These are phyloP conservation scores for Moricandia arvensis DNA, from an alignment of 345 rosid genomes.

Conservation along the genomic window DNA sequence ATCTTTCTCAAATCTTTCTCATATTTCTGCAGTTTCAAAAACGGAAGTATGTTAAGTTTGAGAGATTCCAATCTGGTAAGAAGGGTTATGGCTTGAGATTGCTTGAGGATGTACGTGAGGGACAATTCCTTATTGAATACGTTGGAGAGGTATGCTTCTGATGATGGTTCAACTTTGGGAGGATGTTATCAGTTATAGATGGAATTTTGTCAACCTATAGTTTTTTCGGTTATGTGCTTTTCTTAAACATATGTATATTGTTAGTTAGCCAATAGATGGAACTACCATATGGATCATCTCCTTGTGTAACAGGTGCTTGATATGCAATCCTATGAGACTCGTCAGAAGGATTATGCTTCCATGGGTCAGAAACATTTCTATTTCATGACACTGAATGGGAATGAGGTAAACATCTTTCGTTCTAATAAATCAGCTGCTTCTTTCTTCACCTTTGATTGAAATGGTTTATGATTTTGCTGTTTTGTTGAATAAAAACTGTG, in stretches of 20 bases:
- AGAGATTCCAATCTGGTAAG: slow-evolving; percentile 78
- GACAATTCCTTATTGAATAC: slow-evolving; percentile 90
- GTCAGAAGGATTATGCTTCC: slow-evolving; percentile 86
- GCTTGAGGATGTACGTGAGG: slow-evolving; percentile 67
- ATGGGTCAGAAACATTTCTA: slow-evolving; percentile 97
- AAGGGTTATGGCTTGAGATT: slow-evolving; percentile 91
- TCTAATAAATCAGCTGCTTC: slow-evolving; percentile 4
- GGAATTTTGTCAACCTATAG: slow-evolving; percentile 3
- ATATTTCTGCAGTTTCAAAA: slow-evolving; percentile 79
- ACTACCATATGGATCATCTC: background rate
- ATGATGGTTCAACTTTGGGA: slow-evolving; percentile 22
- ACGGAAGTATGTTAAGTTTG: slow-evolving; percentile 69
- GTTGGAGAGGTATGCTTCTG: slow-evolving; percentile 83
- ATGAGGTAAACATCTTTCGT: slow-evolving; percentile 63
- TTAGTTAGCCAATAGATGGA: background rate
- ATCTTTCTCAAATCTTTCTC: slow-evolving; percentile 15
- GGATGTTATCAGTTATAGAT: slow-evolving; percentile 15
- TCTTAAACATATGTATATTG: background rate
- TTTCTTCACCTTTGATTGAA: slow-evolving; percentile 14
- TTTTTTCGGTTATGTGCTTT: background rate
- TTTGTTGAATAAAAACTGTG: background rate
- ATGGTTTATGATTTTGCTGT: slow-evolving; percentile 4
- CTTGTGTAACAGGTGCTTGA: slow-evolving; percentile 78
- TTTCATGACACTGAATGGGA: slow-evolving; percentile 96
- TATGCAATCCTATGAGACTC: slow-evolving; percentile 73